Evolutionary conservation across 2,329 filamentous ascomycete species (phyloP), one percentile per base, ranked within the genome.

Genomic region (Arthrobotrys iridis): DNA sequence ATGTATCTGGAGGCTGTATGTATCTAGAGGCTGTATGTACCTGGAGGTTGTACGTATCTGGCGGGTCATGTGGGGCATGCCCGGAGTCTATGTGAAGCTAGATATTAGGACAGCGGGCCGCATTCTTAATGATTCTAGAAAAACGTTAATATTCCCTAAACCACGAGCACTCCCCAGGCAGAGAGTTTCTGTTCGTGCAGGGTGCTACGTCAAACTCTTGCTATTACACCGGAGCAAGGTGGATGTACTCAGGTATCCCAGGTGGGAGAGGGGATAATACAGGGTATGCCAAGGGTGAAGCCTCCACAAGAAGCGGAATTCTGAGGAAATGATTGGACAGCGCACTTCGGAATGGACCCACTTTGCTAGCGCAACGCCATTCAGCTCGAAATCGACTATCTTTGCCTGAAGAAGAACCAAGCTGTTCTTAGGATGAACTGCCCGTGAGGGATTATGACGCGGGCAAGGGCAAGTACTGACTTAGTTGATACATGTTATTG

Each of bases 341-440:
- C 65, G 65, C 65, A 24, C 65, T 70, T 70, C 65, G 65, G 65
- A 70, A 70, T 70, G 40, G 43, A 52, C 64, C 64, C 64, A 68
- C 64, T 11, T 11, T 33, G 26, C 40, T 55, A 70, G 45, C 22
- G 55, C 37, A 37, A 60, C 20, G 43, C 46, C 20, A 40, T 70
- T 70, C 65, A 70, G 65, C 65, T 70, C 55, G 45, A 70, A 37
- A 37, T 45, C 37, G 57, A 62, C 10, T 43, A 70, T 62, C 65
- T 30, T 62, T 68, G n/a, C 64, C 52, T 3, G 15, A 40, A 28
- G 37, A 11, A 43, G 64, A 24, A 24, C 28, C 7, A 35, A 46
- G 22, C 41, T 43, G 20, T 11, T 40, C 22, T 24, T 18, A 41
- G 46, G 43, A 18, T 52, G 33, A 30, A 59, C 40, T n/a, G n/a